These are phyloP conservation scores for Globisporangium middletonii DNA, from an alignment of 352 stramenopile species.

Conservation along the genomic window DNA sequence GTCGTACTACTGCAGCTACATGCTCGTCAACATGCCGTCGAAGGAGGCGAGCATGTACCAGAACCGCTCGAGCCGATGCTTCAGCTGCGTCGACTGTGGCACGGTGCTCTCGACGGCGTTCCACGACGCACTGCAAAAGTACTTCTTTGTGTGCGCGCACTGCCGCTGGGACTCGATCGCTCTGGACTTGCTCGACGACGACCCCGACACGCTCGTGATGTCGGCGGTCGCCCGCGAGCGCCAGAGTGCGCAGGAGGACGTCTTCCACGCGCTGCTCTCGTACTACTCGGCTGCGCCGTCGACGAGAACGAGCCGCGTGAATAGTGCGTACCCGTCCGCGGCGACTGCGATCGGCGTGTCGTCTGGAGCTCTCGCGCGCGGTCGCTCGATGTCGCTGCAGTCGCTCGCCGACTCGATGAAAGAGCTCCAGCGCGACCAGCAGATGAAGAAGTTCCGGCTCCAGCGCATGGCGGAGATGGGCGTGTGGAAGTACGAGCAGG, in stretches of 20 bases:
- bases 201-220: constrained; percentile 82
- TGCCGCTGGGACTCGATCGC: constrained; percentile 83
- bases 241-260: constrained; percentile 60
- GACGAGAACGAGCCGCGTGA: constrained; percentile 10
- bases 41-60: constrained; percentile 85
- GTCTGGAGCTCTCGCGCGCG: constrained; percentile 2
- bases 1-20: constrained; percentile 82
- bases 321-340: constrained; percentile 8
- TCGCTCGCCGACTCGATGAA: constrained; percentile 67
- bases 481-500: constrained; percentile 66
- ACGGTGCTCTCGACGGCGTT: constrained; percentile 68
- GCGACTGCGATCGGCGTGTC: not conserved
- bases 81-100: constrained; percentile 65
- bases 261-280: constrained; percentile 68
- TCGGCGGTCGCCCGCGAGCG: constrained; percentile 70
- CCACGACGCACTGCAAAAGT: constrained; percentile 43
- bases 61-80: constrained; percentile 83
- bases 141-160: constrained; percentile 79
- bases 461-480: constrained; percentile 70
- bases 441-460: constrained; percentile 75
- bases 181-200: constrained; percentile 57
- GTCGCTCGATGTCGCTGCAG: constrained; percentile 27
- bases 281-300: constrained; percentile 29
- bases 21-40: constrained; percentile 83
- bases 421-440: constrained; percentile 72